These are phyloP conservation scores for Fusarium tanahbumbuense DNA, from an alignment of 2,329 filamentous ascomycete genomes.

Conservation along the genomic window DNA sequence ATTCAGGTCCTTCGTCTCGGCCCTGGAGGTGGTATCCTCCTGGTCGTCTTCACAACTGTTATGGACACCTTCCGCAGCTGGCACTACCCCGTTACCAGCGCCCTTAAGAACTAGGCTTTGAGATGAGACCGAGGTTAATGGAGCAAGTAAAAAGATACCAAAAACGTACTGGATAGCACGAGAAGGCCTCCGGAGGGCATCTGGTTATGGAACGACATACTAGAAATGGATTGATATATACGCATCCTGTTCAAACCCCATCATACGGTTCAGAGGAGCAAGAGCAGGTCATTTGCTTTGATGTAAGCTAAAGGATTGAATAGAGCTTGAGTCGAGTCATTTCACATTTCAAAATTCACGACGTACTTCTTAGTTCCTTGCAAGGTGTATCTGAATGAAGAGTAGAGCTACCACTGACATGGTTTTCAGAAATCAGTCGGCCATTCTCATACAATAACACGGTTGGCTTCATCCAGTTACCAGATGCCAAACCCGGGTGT, in stretches of 20 bases:
- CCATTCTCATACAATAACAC: not conserved
- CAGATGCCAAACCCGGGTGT: not conserved
- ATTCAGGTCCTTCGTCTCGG: conserved; percentile 61
- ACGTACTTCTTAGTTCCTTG: not conserved
- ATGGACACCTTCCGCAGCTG: conserved; percentile 90
- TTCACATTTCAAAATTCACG: not conserved
- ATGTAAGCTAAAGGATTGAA: conserved; percentile 12
- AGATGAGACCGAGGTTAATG: conserved; percentile 7
- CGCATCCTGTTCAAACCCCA: conserved; percentile 9
- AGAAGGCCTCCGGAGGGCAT: conserved; percentile 24
- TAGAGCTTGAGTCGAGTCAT: conserved; percentile 31
- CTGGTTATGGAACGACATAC: conserved; percentile 7
- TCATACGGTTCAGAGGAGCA: conserved; percentile 9
- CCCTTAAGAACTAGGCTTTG: conserved; percentile 12
- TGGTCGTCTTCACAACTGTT: conserved; percentile 87
- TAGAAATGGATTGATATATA: conserved; percentile 25
- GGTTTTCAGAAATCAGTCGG: not conserved
- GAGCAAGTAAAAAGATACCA: conserved; percentile 37
- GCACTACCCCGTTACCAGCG: conserved; percentile 45
- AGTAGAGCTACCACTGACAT: not conserved
- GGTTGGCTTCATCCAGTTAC: not conserved
- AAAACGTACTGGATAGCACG: conserved; percentile 11
- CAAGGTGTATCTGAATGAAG: not conserved
- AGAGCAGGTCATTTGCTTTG: conserved; percentile 22
- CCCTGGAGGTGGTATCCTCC: conserved; percentile 73